phyloP scores from a whole-genome alignment of 495 filamentous ascomycete species.

The Diplogelasinospora grovesii region DNA sequence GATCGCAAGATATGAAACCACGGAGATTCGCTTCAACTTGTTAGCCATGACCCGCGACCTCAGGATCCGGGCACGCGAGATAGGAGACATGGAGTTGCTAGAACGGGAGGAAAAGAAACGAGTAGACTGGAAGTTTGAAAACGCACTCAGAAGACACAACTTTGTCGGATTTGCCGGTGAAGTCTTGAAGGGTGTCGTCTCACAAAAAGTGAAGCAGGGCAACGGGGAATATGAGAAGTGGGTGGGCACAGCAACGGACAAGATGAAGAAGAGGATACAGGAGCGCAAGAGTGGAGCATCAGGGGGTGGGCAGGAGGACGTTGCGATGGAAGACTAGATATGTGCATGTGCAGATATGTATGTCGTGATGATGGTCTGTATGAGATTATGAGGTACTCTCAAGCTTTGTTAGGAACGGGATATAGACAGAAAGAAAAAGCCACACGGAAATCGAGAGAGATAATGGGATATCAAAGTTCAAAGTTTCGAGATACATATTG shows the following conservation, averaged over 20 bases:
- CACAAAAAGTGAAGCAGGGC: slow-evolving; percentile 57
- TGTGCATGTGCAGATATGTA: no score
- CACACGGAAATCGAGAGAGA: not conserved
- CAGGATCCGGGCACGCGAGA: slow-evolving; percentile 64
- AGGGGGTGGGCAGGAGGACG: slow-evolving; percentile 29
- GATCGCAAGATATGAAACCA: slow-evolving; percentile 75
- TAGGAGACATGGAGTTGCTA: slow-evolving; percentile 75
- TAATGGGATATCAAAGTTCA: not conserved
- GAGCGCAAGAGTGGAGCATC: slow-evolving; percentile 28
- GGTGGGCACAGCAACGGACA: slow-evolving; percentile 69
- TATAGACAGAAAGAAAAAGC: no score
- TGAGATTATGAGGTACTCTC: no score
- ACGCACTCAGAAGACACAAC: slow-evolving; percentile 85
- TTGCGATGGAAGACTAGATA: slow-evolving; percentile 41
- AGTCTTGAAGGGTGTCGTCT: slow-evolving; percentile 77
- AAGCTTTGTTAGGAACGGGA: no score
- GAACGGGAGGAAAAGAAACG: slow-evolving; percentile 79
- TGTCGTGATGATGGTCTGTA: no score
- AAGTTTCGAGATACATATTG: not conserved
- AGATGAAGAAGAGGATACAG: slow-evolving; percentile 62
- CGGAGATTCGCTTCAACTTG: slow-evolving; percentile 92
- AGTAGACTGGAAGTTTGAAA: slow-evolving; percentile 88
- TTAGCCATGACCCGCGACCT: slow-evolving; percentile 86
- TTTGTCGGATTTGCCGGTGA: slow-evolving; percentile 95
- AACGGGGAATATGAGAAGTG: slow-evolving; percentile 66